Conservation (phyloP, 2,329 filamentous ascomycete species). For the Monilinia polystroma region DNA sequence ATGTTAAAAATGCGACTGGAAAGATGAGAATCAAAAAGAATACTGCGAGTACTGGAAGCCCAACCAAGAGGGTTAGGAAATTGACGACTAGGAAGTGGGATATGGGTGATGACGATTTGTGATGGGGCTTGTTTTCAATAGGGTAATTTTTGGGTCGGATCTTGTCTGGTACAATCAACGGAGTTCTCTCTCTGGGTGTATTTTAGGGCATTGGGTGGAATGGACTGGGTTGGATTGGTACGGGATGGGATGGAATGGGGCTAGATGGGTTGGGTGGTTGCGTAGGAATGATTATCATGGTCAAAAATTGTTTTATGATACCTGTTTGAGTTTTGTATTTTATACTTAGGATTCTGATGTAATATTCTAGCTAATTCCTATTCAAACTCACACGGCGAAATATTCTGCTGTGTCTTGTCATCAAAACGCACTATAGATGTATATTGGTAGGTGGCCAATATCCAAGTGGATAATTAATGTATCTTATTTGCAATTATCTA, state of each 20-base stretch:
- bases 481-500: no score
- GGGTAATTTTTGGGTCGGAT: not conserved
- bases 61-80: constrained; percentile 38
- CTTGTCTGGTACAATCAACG: not conserved
- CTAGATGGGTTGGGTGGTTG: not conserved
- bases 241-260: constrained; percentile 4
- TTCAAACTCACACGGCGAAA: not conserved
- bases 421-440: no score
- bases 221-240: not conserved
- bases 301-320: constrained; percentile 7
- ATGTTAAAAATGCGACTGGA: not conserved
- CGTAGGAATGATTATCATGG: not conserved
- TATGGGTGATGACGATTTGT: constrained; percentile 34
- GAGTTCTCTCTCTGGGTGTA: not conserved
- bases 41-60: constrained; percentile 23
- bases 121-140: not conserved
- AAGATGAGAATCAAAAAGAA: constrained; percentile 11
- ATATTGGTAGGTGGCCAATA: no score
- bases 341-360: not conserved
- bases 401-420: no score
- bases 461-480: no score
- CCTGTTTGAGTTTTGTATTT: constrained; percentile 4
- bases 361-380: constrained; percentile 1
- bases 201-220: not conserved
- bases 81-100: constrained; percentile 39